These are phyloP conservation scores for Fusarium metavorans DNA, from an alignment of 2,329 filamentous ascomycete genomes.

Conservation along the genomic window DNA sequence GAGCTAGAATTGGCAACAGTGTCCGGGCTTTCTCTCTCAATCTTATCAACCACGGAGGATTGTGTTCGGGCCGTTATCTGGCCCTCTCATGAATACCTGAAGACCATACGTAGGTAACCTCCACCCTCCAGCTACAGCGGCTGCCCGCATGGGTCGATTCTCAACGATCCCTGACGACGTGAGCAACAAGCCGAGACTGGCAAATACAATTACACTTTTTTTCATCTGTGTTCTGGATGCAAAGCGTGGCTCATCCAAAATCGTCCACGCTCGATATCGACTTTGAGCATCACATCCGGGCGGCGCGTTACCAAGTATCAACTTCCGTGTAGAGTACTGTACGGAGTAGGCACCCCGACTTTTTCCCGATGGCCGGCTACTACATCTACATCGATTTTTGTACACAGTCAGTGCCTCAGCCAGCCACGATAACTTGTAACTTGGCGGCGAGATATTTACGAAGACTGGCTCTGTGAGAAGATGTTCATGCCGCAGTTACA, in stretches of 20 bases:
- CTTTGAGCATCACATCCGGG: not conserved
- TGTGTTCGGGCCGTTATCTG: conserved; percentile 21
- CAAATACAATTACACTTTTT: not conserved
- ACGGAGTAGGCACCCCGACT: conserved; percentile 4
- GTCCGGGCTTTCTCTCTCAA: not conserved
- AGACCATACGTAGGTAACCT: conserved; percentile 21
- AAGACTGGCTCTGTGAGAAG: not conserved
- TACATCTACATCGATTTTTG: conserved; percentile 3
- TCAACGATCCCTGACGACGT: not conserved
- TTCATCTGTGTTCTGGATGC: not conserved
- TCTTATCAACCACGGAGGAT: conserved; percentile 1
- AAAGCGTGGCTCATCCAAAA: not conserved
- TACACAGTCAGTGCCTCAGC: not conserved
- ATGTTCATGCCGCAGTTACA: not conserved
- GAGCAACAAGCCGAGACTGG: not conserved
- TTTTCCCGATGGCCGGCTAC: not conserved
- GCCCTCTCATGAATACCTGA: conserved; percentile 12
- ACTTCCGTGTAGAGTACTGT: not conserved
- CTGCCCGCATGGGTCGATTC: not conserved
- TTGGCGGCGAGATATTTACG: conserved; percentile 14
- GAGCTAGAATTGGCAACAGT: conserved; percentile 16
- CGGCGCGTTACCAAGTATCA: not conserved
- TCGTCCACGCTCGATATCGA: not conserved
- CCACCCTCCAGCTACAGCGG: not conserved
- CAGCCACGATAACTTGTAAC: not conserved